phyloP scores from a whole-genome alignment of 257 asterid genomes.

The Voacanga thouarsii region DNA sequence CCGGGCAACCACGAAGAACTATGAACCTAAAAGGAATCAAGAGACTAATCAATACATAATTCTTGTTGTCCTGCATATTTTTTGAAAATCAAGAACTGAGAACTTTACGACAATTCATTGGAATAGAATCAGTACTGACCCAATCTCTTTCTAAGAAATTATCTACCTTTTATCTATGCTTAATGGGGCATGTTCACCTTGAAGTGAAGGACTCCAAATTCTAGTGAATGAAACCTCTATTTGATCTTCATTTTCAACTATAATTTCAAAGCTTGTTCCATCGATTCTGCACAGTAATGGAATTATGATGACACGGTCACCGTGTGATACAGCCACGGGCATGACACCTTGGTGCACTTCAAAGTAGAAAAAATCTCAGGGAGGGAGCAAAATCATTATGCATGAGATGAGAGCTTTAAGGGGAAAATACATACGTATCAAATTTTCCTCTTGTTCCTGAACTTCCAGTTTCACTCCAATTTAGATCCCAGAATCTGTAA shows the following conservation, averaged over 20 bases:
- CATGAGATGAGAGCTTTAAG: not conserved
- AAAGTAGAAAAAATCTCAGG: not conserved
- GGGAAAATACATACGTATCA: constrained; percentile 26
- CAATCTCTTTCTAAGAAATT: not conserved
- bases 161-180: constrained; percentile 69
- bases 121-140: not conserved
- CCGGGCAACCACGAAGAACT: constrained; percentile 65
- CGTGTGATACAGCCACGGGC: not conserved
- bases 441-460: constrained; percentile 46
- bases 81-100: not conserved
- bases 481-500: constrained; percentile 50
- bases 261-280: constrained; percentile 50
- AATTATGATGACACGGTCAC: not conserved
- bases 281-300: constrained; percentile 46
- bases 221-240: constrained; percentile 80
- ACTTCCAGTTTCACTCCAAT: constrained; percentile 43
- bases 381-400: not conserved
- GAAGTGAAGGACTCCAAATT: constrained; percentile 64
- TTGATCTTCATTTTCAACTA: constrained; percentile 52
- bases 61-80: not conserved
- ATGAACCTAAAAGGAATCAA: constrained; percentile 44
- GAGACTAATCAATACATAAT: not conserved
- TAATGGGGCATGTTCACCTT: constrained; percentile 58
- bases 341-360: not conserved
- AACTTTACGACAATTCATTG: not conserved